phyloP scores from a whole-genome alignment of 345 rosid genomes.

The Lumnitzera littorea region DNA sequence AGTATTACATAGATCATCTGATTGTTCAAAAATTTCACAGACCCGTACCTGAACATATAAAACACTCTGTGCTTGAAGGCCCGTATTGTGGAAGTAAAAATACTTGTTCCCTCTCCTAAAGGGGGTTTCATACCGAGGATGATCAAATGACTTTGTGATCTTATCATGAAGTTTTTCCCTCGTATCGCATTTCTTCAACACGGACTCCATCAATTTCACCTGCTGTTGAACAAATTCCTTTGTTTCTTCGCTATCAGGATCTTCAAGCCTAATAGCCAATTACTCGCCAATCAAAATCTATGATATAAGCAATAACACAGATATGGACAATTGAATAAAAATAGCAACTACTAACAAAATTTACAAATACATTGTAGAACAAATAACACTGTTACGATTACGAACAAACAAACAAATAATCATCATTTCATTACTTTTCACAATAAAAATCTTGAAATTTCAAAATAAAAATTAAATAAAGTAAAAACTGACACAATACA shows the following conservation, averaged over 20 bases:
- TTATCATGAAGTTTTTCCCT: conserved; percentile 53
- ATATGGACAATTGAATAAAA: neutral
- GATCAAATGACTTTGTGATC: conserved; percentile 60
- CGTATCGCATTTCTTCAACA: conserved; percentile 48
- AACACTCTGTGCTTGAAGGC: conserved; percentile 81
- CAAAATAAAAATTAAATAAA: no score
- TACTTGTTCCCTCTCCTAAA: conserved; percentile 54
- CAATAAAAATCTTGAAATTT: no score
- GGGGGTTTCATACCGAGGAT: conserved; percentile 75
- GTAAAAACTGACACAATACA: no score
- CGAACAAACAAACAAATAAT: no score
- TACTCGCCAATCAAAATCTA: neutral
- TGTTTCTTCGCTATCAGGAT: conserved; percentile 75
- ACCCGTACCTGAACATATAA: conserved; percentile 57
- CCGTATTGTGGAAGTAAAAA: conserved; percentile 79
- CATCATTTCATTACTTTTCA: no score
- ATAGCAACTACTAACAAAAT: neutral
- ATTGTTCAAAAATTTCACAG: neutral
- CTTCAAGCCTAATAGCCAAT: conserved; percentile 62
- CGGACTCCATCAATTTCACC: conserved; percentile 52
- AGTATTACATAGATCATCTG: neutral
- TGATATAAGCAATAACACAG: neutral
- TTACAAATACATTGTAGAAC: no score
- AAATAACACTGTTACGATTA: no score
- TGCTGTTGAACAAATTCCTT: conserved; percentile 70